Evolutionary conservation across 148 eudicot species (phyloP), one percentile per base, ranked within the genome.

Genomic region (Rhododendron henanense): DNA sequence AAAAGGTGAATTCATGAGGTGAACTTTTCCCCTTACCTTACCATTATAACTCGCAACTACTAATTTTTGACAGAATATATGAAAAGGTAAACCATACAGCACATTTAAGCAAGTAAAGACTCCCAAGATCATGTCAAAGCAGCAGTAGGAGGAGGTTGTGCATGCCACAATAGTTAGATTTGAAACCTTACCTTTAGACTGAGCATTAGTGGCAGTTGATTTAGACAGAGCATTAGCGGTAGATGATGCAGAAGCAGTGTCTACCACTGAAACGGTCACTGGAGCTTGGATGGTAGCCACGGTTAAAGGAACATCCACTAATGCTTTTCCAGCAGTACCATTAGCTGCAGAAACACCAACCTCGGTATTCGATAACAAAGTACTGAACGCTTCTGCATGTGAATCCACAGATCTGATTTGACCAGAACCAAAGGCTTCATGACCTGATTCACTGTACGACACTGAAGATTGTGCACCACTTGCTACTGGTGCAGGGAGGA

Each of bases 151-250:
- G 45, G 47, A 65, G 23, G 7, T 28, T 61, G 28, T 14, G 78
- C 78, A 50, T 67, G 71, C 9, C 37, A 65, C 25, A 75, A 19
- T 33, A 5, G 15, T 67, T 18, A 39, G 7, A 35, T 50, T 13
- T 50, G 69, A 74, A 84, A 35, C 23, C 23, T 84, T 88, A 94
- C 98, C 98, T 90, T 94, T 95, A 77, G 94, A 59, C 85, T 89
- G 98, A 87, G 81, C 88, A 88, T 93, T 97, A 69, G 93, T 37
- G 79, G 81, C 90, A 63, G 88, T 81, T 65, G 89, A 87, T 77
- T 93, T 78, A 74, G 86, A 85, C 57, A 93, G 41, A 74, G 93
- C 76, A 37, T 83, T 85, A 79, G 85, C 83, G 48, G 85, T 87
- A 87, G 94, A 91, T 35, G 92, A 77, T 55, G 67, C 89, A 48